phyloP scores from a whole-genome alignment of 306 rosid genomes.

The Leucaena leucocephala region DNA sequence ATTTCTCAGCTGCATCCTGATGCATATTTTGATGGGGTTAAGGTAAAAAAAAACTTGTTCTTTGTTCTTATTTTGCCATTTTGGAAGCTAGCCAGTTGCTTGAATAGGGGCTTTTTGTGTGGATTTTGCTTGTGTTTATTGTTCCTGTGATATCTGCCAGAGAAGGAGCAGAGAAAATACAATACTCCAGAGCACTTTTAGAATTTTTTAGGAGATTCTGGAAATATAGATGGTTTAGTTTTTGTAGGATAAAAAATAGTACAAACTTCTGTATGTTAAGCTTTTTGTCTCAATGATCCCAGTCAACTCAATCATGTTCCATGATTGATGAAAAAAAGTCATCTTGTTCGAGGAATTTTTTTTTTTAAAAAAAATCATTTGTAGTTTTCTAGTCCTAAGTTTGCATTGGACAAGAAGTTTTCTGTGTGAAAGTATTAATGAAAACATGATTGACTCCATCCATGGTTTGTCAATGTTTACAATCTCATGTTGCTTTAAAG shows the following conservation, averaged over 20 bases:
- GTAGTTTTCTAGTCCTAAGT: neutral
- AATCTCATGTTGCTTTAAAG: slow-evolving; percentile 12
- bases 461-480: neutral
- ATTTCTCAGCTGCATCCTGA: slow-evolving; percentile 40
- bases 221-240: too few species aligned
- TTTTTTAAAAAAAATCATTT: neutral
- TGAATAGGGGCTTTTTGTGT: neutral
- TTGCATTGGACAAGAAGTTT: neutral
- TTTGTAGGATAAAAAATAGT: too few species aligned
- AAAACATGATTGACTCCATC: neutral
- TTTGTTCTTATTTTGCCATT: neutral
- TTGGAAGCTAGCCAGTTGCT: neutral
- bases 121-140: neutral
- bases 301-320: neutral
- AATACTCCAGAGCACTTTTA: neutral
- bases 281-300: neutral
- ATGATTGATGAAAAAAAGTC: neutral
- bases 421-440: neutral
- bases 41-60: slow-evolving; percentile 28
- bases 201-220: too few species aligned
- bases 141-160: neutral
- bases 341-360: neutral
- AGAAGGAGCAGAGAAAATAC: neutral
- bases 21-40: slow-evolving; percentile 38
- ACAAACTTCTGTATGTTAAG: too few species aligned